A percentile compares a stretch with the other conserved stretches of the same genome.
Evolutionary conservation across 2,329 filamentous ascomycete species (phyloP).

Genomic region (Aspergillus caelatus): DNA sequence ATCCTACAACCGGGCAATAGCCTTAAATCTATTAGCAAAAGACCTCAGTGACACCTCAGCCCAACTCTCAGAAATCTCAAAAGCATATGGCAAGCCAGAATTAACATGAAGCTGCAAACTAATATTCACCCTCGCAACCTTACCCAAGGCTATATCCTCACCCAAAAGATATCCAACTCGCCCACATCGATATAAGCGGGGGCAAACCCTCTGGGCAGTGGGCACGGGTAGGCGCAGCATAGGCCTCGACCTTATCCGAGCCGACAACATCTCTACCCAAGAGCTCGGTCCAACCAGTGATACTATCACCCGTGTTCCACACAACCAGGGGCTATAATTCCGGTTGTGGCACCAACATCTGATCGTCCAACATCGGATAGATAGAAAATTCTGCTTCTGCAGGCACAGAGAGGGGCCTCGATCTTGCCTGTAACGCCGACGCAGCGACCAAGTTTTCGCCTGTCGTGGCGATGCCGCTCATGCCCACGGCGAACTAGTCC

Average conservation of each 20-base stretch:
- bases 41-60: conserved; percentile 17
- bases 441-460: conserved; percentile 48
- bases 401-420: conserved; percentile 30
- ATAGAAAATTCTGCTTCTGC: conserved; percentile 47
- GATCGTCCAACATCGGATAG: conserved; percentile 54
- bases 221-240: conserved; percentile 43
- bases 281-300: conserved; percentile 46
- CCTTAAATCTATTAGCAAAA: conserved; percentile 6
- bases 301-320: conserved; percentile 44
- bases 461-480: conserved; percentile 42
- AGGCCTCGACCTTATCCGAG: conserved; percentile 36
- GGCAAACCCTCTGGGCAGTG: conserved; percentile 44
- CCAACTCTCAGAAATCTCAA: conserved; percentile 33
- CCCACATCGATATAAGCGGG: conserved; percentile 50
- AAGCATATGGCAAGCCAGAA: conserved; percentile 46
- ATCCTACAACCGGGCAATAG: conserved; percentile 6
- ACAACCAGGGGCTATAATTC: conserved; percentile 37
- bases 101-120: conserved; percentile 49
- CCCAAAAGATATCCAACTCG: conserved; percentile 48
- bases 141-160: conserved; percentile 40
- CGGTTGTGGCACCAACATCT: conserved; percentile 32
- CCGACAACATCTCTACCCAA: conserved; percentile 39
- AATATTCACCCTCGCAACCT: conserved; percentile 47
- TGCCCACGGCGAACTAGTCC: conserved; percentile 45
- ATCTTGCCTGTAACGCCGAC: conserved; percentile 44